phyloP scores from a whole-genome alignment of 805 yeast genomes.

The Clavispora phyllophila region DNA sequence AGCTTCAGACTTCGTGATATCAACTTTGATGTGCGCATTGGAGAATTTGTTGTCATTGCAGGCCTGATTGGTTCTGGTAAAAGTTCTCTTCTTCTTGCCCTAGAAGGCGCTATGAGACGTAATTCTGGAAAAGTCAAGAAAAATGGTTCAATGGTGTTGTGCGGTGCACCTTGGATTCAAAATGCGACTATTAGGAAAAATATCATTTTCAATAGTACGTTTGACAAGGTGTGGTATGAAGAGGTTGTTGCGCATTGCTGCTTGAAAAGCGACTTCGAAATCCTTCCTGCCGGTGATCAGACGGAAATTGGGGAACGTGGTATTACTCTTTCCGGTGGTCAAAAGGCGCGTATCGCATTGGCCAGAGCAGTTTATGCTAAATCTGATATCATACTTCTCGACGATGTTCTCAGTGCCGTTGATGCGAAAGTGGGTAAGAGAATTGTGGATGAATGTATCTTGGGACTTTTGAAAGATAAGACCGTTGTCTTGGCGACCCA shows the following conservation, averaged over 20 bases:
- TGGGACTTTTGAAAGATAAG: slow-evolving; percentile 2
- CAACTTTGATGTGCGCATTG: slow-evolving; percentile 1
- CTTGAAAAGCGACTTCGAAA: slow-evolving; percentile 5
- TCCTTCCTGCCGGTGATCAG: slow-evolving; percentile 7
- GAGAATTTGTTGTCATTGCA: slow-evolving; percentile 7
- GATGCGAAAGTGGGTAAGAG: slow-evolving; percentile 8
- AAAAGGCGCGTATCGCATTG: slow-evolving; percentile 8
- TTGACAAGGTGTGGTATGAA: slow-evolving; percentile 4
- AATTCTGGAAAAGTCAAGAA: not conserved
- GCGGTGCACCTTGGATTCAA: slow-evolving; percentile 9
- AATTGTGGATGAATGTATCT: slow-evolving; percentile 5
- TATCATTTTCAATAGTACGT: slow-evolving; percentile 1
- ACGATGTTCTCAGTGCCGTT: slow-evolving; percentile 10
- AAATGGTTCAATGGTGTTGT: slow-evolving; percentile 4
- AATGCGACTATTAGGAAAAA: slow-evolving; percentile 6
- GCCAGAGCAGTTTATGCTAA: slow-evolving; percentile 9
- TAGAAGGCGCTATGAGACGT: slow-evolving; percentile 3
- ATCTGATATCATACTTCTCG: slow-evolving; percentile 3
- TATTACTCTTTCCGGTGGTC: slow-evolving; percentile 10
- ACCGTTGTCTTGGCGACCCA: slow-evolving; percentile 8
- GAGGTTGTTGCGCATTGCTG: slow-evolving; percentile 4
- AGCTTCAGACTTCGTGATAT: slow-evolving; percentile 2
- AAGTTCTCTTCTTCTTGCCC: slow-evolving; percentile 5
- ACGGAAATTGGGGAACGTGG: slow-evolving; percentile 11
- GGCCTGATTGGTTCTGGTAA: slow-evolving; percentile 9